Evolutionary conservation across 129 eudicot species (phyloP).

Genomic region (Deinandra increscens): DNA sequence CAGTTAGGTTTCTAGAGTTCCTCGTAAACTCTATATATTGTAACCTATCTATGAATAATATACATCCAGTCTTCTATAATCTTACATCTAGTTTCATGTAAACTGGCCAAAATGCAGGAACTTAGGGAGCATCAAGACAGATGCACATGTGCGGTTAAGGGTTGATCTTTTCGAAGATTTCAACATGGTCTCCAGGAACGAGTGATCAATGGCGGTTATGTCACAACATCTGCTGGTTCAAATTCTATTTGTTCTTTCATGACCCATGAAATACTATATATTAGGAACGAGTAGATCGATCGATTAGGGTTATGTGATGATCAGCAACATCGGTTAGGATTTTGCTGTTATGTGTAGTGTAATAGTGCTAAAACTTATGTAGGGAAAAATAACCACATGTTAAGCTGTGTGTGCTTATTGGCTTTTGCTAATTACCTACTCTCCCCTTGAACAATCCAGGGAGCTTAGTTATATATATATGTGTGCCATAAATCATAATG

Average conservation of each 20-base stretch:
- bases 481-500: neutral
- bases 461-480: constrained; percentile 22
- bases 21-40: too few relatives aligned
- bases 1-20: too few relatives aligned
- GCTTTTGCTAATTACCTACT: constrained; percentile 9
- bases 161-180: constrained; percentile 15
- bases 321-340: constrained; percentile 17
- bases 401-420: constrained; percentile 9
- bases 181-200: neutral
- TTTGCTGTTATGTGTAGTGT: constrained; percentile 4
- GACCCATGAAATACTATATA: constrained; percentile 10
- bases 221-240: constrained; percentile 13
- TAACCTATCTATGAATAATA: too few relatives aligned
- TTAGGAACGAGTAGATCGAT: constrained; percentile 19
- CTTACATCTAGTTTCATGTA: too few relatives aligned
- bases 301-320: constrained; percentile 21
- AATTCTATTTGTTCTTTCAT: constrained; percentile 19
- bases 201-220: neutral
- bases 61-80: too few relatives aligned
- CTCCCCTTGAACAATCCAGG: constrained; percentile 5
- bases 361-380: constrained; percentile 11
- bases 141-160: constrained; percentile 56
- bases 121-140: constrained; percentile 73
- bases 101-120: constrained; percentile 49
- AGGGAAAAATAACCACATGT: neutral